Evolutionary conservation across 495 filamentous ascomycete genomes (phyloP).

Genomic region (Neurospora sp.): DNA sequence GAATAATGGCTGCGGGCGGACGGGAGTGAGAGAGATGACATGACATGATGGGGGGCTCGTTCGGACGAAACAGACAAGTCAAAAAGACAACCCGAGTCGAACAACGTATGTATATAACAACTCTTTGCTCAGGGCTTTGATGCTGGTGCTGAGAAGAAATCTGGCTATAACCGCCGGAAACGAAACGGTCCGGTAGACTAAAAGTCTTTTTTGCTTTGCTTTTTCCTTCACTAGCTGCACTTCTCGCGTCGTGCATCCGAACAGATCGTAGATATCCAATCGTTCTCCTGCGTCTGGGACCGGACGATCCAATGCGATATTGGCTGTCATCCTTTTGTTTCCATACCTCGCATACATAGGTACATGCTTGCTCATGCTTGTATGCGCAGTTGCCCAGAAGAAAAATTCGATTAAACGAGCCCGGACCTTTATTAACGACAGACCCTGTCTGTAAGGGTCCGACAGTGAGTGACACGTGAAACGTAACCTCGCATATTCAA

Average conservation of each 20-base stretch:
- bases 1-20: background rate
- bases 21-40: background rate
- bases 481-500: background rate
- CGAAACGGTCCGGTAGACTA: background rate
- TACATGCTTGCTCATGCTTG: background rate
- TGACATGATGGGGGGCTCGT: background rate
- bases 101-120: background rate
- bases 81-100: background rate
- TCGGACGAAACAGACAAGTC: background rate
- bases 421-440: background rate
- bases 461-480: background rate
- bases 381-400: background rate
- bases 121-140: background rate
- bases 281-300: background rate
- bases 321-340: background rate
- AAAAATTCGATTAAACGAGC: background rate
- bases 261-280: background rate
- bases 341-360: background rate
- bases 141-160: background rate
- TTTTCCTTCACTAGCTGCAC: background rate
- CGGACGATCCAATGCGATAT: background rate
- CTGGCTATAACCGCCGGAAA: background rate
- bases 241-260: background rate
- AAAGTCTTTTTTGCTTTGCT: background rate
- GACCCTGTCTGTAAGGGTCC: background rate